A percentile compares a stretch with the other conserved stretches of the same genome.
phyloP scores from a whole-genome alignment of 2,329 filamentous ascomycete genomes.

The Botrytis cinerea region DNA sequence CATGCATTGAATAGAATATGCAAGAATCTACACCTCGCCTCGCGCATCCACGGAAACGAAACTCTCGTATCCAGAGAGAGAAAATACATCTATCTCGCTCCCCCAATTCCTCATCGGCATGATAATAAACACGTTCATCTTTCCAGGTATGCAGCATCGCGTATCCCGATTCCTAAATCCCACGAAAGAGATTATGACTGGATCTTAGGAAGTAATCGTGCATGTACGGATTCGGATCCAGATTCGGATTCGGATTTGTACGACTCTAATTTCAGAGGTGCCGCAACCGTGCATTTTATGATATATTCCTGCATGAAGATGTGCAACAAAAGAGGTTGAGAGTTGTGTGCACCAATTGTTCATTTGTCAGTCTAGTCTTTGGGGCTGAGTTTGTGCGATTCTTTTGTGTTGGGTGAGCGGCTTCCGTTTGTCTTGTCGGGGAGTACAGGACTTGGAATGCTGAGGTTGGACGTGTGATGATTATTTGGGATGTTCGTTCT shows the following conservation, averaged over 20 bases:
- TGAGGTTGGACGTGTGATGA: too few species aligned
- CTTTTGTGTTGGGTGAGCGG: background rate
- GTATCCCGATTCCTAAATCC: background rate
- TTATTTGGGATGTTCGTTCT: too few species aligned
- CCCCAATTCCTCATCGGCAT: background rate
- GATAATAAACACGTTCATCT: accelerated
- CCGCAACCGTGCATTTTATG: background rate
- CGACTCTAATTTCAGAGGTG: background rate
- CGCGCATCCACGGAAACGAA: too few species aligned
- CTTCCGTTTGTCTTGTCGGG: too few species aligned
- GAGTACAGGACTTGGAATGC: too few species aligned
- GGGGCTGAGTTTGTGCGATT: background rate
- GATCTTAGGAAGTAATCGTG: too few species aligned
- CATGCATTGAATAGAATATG: too few species aligned
- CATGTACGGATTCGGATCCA: background rate
- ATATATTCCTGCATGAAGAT: constrained; percentile 5
- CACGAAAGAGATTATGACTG: too few species aligned
- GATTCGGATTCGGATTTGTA: background rate
- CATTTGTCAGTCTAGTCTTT: too few species aligned
- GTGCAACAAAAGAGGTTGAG: background rate
- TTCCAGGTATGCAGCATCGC: background rate
- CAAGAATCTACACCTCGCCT: background rate
- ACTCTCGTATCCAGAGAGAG: too few species aligned
- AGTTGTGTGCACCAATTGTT: background rate
- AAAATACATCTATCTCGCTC: background rate